A percentile compares a stretch with the other conserved stretches of the same genome.
Evolutionary conservation across 345 rosid genomes (phyloP).

Genomic region (Psidium guajava): DNA sequence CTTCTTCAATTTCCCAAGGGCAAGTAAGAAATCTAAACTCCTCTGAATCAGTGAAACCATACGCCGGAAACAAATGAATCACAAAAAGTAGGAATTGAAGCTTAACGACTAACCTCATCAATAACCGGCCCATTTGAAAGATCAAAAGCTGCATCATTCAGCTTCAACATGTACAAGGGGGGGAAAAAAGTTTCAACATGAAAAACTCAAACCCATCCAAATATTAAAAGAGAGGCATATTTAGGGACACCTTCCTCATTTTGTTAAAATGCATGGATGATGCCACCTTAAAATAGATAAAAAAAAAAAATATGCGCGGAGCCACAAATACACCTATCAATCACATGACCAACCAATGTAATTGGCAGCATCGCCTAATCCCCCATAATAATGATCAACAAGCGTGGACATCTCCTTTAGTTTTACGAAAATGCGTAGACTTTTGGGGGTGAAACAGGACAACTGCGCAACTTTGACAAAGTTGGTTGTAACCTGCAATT

Average conservation of each 20-base stretch:
- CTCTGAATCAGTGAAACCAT: not conserved
- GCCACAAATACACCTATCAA: no score
- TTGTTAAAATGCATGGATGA: not conserved
- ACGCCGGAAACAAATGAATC: not conserved
- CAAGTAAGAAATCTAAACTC: not conserved
- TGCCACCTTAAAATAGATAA: no score
- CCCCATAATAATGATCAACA: not conserved
- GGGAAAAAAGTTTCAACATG: not conserved
- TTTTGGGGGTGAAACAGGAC: not conserved
- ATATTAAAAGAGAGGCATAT: not conserved
- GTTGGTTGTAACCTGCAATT: not conserved
- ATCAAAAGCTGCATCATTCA: slow-evolving; percentile 96
- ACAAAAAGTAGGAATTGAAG: not conserved
- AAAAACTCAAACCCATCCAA: not conserved
- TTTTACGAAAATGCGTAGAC: not conserved
- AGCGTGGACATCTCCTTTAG: not conserved
- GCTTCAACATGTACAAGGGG: slow-evolving; percentile 17
- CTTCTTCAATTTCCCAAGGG: not conserved
- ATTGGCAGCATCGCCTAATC: not conserved
- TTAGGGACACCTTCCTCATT: not conserved
- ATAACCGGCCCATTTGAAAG: slow-evolving; percentile 75
- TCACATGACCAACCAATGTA: not conserved
- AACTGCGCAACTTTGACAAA: not conserved
- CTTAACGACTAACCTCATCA: slow-evolving; percentile 47
- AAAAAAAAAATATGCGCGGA: no score